Base-by-base conservation (phyloP, 768 basidiomycete species). In the Lactarius psammicola region DNA sequence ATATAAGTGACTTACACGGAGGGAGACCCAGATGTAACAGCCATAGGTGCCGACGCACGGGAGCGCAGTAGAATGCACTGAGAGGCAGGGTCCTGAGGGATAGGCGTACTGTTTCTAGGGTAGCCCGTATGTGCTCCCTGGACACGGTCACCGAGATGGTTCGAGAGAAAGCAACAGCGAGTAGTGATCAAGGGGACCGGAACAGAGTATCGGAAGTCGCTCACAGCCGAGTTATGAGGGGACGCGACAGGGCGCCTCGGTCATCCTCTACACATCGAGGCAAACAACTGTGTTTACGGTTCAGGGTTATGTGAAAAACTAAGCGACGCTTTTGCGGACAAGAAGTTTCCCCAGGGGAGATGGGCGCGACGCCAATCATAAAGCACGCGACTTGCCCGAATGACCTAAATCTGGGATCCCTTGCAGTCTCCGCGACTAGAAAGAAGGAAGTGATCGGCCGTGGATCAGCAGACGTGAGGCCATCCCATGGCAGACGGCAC, bases 91-190 rank as follows among this genome's bases (percentile, higher is more conserved):
- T 49, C 31, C 23, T 49, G 46, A 46, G 28, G 28, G 42, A 60
- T 42, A 34, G 28, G 51, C 34, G 31, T 46, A 56, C 28, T 54
- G 65, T 66, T 66, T 62, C 60, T 57, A 66, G 31, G 66, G 66
- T 59, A 55, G 66, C 56, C 18, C 56, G 51, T 66, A 46, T 18
- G 49, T 53, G 59, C 34, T 64, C 58, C 66, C 40, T 69, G 44
- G 68, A 64, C 68, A 69, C 68, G 66, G 66, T 69, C 68, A 69
- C 68, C 59, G 64, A 26, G 68, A 68, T 60, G 33, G 58, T 26
- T 26, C 40, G 42, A 36, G 60, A 26, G 28, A 17, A 36, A 9
- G 53, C 46, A 56, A 51, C 61, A 53, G 51, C 53, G 59, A 61
- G 23, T 55, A 26, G 30, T 62, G 66, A 69, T 69, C 68, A 66